These are phyloP conservation scores for Neurospora tetraspora DNA, from an alignment of 495 filamentous ascomycete genomes.

Conservation along the genomic window DNA sequence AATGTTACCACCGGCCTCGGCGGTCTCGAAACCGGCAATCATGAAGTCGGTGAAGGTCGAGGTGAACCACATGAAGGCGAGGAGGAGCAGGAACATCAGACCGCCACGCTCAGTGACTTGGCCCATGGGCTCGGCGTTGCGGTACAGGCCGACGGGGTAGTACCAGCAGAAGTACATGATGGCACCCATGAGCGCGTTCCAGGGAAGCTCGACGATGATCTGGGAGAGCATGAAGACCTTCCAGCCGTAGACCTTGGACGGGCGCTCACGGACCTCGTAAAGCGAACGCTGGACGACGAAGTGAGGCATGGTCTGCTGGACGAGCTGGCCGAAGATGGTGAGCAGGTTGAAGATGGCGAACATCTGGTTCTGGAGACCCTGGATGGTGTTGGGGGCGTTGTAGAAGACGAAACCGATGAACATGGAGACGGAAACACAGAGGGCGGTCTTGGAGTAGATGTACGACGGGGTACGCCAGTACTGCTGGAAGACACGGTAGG, in stretches of 20 bases:
- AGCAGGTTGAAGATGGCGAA: slow-evolving; percentile 79
- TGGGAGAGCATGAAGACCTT: slow-evolving; percentile 72
- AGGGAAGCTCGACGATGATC: slow-evolving; percentile 66
- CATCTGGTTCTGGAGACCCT: slow-evolving; percentile 82
- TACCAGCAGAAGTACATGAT: slow-evolving; percentile 70
- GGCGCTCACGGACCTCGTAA: slow-evolving; percentile 80
- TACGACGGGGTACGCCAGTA: slow-evolving; percentile 87
- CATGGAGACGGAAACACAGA: slow-evolving; percentile 50
- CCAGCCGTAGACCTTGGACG: slow-evolving; percentile 76
- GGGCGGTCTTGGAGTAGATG: slow-evolving; percentile 59
- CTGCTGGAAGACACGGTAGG: slow-evolving; percentile 66
- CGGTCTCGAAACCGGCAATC: slow-evolving; percentile 56
- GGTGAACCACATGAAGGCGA: slow-evolving; percentile 59
- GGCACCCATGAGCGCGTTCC: slow-evolving; percentile 60
- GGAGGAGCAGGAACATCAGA: slow-evolving; percentile 56
- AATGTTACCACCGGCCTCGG: slow-evolving; percentile 56
- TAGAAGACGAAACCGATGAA: slow-evolving; percentile 90
- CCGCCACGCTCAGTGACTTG: slow-evolving; percentile 48
- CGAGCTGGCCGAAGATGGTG: slow-evolving; percentile 63
- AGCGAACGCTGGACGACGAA: slow-evolving; percentile 68
- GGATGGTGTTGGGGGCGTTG: slow-evolving; percentile 54
- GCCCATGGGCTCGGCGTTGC: slow-evolving; percentile 52
- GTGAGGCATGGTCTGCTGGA: slow-evolving; percentile 78
- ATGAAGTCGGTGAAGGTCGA: slow-evolving; percentile 61
- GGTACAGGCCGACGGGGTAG: slow-evolving; percentile 68